Base-by-base conservation (phyloP, 2,329 filamentous ascomycete genomes). In the Plenodomus tracheiphilus region DNA sequence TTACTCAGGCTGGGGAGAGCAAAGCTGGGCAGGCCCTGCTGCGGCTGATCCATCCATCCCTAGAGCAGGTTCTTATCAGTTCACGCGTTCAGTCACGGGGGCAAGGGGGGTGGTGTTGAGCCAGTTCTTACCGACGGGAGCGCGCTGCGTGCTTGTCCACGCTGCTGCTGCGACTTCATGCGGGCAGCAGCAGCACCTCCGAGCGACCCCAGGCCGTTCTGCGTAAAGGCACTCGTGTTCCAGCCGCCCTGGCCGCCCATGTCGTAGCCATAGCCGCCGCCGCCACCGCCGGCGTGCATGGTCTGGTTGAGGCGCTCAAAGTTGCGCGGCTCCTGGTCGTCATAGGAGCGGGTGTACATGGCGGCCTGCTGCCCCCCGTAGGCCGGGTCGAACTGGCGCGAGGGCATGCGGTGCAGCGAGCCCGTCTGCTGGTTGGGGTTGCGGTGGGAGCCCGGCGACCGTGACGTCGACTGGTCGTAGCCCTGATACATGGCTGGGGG, bases 391-490 rank as follows among this genome's bases (percentile, higher is more conserved):
- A 92, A 89, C 60, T 88, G 88, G 62, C 90, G 84, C 61, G 91
- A 92, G 37, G 85, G 78, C 69, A 88, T 86, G 60, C 88, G 84
- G 66, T 87, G 84, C 49, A 88, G 77, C 49, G 81, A 79, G 78
- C 86, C 78, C 6, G 46, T 30, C 50, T 68, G 61, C 28, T 32
- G 28, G 6, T 10, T 6, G 9, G 6, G 81, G 61, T 82, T 83
- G 52, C 88, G 88, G 69, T 88, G 85, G 25, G 87, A 85, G 67
- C 84, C 86, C 34, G 90, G 89, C 56, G 87, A 90, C 66, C 89
- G 87, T 70, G 85, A 86, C 54, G 69, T 66, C 40, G 62, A 61
- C 56, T 67, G 62, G 59, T 72, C 69, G 62, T 72, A 72, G 39
- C 62, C 54, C 30, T 65, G 64, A 51, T 72, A 72, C 69, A 72